These are phyloP conservation scores for Byssoonygena ceratinophila DNA, from an alignment of 2,329 filamentous ascomycete species.

Conservation along the genomic window DNA sequence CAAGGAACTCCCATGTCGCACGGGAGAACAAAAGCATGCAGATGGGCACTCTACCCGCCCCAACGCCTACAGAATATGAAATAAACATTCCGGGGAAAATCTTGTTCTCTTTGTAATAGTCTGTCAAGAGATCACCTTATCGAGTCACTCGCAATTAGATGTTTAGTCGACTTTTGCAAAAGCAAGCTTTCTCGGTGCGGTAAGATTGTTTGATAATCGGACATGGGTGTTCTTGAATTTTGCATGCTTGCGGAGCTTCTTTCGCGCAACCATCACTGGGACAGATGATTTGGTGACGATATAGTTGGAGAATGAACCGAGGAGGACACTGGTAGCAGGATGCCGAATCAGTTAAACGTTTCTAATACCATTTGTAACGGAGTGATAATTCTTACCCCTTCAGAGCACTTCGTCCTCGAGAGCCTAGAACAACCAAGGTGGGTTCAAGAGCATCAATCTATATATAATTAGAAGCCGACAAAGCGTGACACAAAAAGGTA, in stretches of 20 bases:
- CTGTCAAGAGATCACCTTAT: neutral
- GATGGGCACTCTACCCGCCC: no score
- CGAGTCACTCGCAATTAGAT: no score
- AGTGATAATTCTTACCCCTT: constrained; percentile 64
- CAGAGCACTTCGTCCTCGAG: constrained; percentile 76
- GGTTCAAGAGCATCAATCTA: constrained; percentile 82
- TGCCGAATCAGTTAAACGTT: neutral
- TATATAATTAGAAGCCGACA: constrained; percentile 14
- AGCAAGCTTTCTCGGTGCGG: constrained; percentile 57
- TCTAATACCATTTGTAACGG: no score
- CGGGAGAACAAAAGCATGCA: no score
- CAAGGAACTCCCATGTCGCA: no score
- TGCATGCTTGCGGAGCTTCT: constrained; percentile 75
- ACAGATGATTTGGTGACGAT: constrained; percentile 93
- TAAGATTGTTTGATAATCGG: constrained; percentile 71
- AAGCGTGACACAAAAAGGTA: neutral
- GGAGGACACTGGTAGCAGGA: constrained; percentile 56
- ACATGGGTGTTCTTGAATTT: constrained; percentile 64
- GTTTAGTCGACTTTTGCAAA: constrained; percentile 62
- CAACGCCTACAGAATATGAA: neutral
- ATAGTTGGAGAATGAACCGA: constrained; percentile 96
- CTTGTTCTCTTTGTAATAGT: neutral
- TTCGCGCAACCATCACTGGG: constrained; percentile 94
- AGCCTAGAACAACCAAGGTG: constrained; percentile 86
- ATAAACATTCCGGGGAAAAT: neutral